A percentile compares a stretch with the other conserved stretches of the same genome.
Conservation (phyloP, 2,329 filamentous ascomycete species). For the Epichloe festucae region DNA sequence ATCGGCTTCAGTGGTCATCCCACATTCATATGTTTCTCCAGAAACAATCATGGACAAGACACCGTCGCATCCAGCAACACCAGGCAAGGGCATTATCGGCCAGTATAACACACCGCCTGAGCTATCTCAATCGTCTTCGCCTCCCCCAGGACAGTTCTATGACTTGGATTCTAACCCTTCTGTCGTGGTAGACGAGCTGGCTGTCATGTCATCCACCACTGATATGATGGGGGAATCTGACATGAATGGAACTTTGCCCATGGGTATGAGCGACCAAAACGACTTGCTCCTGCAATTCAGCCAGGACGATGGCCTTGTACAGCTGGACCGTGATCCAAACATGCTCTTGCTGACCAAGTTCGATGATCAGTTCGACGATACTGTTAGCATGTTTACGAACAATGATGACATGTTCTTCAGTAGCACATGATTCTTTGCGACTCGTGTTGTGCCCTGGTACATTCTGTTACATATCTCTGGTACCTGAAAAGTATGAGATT, state of each 20-base stretch:
- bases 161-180: conserved; percentile 29
- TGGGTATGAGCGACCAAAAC: conserved; percentile 25
- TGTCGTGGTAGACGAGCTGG: conserved; percentile 18
- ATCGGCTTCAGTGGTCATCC: conserved; percentile 28
- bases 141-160: conserved; percentile 32
- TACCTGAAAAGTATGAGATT: conserved; percentile 3
- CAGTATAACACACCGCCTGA: conserved; percentile 46
- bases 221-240: conserved; percentile 20
- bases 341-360: conserved; percentile 41
- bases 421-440: conserved; percentile 13
- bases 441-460: not conserved
- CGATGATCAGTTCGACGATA: conserved; percentile 37
- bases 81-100: conserved; percentile 37
- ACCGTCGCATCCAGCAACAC: conserved; percentile 29
- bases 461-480: conserved; percentile 1
- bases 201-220: conserved; percentile 16
- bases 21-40: conserved; percentile 34
- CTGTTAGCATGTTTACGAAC: conserved; percentile 37
- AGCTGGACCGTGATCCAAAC: conserved; percentile 31
- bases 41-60: conserved; percentile 27
- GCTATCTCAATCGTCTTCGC: conserved; percentile 47
- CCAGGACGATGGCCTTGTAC: conserved; percentile 28
- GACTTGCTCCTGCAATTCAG: conserved; percentile 32
- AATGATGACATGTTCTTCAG: conserved; percentile 41
- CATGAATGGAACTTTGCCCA: conserved; percentile 21